Base-by-base conservation (phyloP, 2,329 filamentous ascomycete species). In the Parascedosporium putredinis region DNA sequence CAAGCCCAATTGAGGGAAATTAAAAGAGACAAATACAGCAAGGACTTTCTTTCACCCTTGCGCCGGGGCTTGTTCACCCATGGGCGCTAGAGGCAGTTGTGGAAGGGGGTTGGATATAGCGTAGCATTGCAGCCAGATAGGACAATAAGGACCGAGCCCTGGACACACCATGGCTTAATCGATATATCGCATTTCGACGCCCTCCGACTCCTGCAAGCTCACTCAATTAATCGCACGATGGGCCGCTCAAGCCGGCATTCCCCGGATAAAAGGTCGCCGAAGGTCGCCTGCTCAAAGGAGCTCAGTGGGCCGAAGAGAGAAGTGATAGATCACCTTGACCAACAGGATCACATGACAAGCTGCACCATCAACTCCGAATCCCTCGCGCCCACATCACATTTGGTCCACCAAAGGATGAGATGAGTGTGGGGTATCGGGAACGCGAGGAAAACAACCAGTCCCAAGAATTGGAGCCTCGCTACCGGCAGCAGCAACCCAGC, bases 291-390 rank as follows among this genome's bases (percentile, higher is more conserved):
- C 36, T 20, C 33, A 36, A 16, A 14, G 33, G 12, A 36, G 33
- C n/a, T n/a, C n/a, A 34, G 33, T 8, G 3, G 16, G 16, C 23
- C 6, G 38, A 42, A 12, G 20, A 22, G 12, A 14, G 38, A 42
- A 20, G 38, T 42, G 38, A 42, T 22, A 42, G 20, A 42, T 42
- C 38, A 42, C 20, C 33, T 42, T 20, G 38, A 24, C 7, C 12
- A 22, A 24, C 18, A 42, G 38, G 23, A 42, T 42, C 38, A 42
- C 38, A 42, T 42, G n/a, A n/a, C n/a, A n/a, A n/a, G n/a, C n/a
- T n/a, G n/a, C 38, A 47, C 33, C n/a, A 20, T 23, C n/a, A 7
- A 23, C 45, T 27, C 25, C 7, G 25, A 24, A 16, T 33, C 18
- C 27, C 12, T 3, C 20, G 45, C 25, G 33, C 45, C 45, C n/a